phyloP scores from a whole-genome alignment of 2,329 filamentous ascomycete species.

The Graphilbum sp. region DNA sequence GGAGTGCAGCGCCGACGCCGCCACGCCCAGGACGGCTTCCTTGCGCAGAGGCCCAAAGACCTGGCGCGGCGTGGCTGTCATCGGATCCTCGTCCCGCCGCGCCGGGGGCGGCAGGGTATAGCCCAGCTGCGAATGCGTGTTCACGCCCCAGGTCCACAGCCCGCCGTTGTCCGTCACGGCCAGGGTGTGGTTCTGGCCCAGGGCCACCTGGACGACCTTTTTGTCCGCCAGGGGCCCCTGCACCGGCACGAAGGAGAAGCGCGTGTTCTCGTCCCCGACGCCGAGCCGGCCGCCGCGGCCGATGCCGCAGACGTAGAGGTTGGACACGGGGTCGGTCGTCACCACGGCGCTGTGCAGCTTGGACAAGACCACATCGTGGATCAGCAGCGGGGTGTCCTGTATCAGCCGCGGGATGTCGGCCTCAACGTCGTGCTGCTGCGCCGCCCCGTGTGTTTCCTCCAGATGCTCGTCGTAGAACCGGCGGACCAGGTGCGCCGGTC shows the following conservation, averaged over 20 bases:
- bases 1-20: conserved; percentile 82
- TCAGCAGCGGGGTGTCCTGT: conserved; percentile 52
- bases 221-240: conserved; percentile 61
- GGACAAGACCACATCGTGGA: conserved; percentile 72
- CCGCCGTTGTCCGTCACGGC: conserved; percentile 77
- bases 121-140: conserved; percentile 70
- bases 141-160: conserved; percentile 88
- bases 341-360: conserved; percentile 85
- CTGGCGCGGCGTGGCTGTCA: conserved; percentile 67
- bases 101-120: conserved; percentile 55
- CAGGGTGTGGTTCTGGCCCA: conserved; percentile 84
- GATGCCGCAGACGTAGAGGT: conserved; percentile 84
- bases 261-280: conserved; percentile 74
- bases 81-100: conserved; percentile 64
- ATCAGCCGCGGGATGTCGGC: conserved; percentile 56
- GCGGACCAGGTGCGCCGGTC: conserved; percentile 61
- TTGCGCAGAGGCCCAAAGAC: conserved; percentile 86
- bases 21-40: conserved; percentile 63
- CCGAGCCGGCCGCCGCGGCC: conserved; percentile 81
- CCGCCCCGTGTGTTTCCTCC: conserved; percentile 17
- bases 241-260: conserved; percentile 73
- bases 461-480: conserved; percentile 57
- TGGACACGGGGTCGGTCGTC: conserved; percentile 73
- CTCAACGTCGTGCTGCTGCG: conserved; percentile 10
- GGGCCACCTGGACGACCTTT: conserved; percentile 58